Conservation (phyloP, 495 filamentous ascomycete genomes). For the Neurospora tetrasperma region DNA sequence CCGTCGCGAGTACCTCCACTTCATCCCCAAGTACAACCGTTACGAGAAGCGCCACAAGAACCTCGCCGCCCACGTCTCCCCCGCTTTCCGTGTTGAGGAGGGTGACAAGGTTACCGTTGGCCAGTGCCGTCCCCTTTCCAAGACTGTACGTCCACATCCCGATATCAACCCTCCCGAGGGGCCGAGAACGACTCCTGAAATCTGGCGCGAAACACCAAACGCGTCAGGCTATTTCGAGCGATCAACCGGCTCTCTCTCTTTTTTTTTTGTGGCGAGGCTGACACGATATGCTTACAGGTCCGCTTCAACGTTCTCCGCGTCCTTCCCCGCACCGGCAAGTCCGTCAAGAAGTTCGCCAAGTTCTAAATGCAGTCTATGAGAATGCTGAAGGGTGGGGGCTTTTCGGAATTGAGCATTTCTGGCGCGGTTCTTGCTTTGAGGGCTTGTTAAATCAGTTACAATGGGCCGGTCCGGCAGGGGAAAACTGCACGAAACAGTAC, state of each 20-base stretch:
- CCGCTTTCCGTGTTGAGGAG: conserved; percentile 99
- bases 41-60: conserved; percentile 99
- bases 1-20: conserved; percentile 99
- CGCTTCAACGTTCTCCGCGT: conserved; percentile 99
- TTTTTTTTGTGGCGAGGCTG: neutral
- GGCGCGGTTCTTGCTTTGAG: conserved; percentile 42
- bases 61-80: conserved; percentile 94
- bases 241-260: neutral
- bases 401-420: conserved; percentile 38
- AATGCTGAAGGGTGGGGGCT: conserved; percentile 17
- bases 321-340: conserved; percentile 90
- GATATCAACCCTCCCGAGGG: neutral
- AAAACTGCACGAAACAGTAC: conserved; percentile 29
- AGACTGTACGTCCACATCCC: conserved; percentile 69
- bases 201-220: neutral
- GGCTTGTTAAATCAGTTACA: conserved; percentile 34
- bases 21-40: conserved; percentile 95
- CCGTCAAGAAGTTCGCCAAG: conserved; percentile 94
- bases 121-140: conserved; percentile 95
- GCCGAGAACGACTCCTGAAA: neutral
- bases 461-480: conserved; percentile 37
- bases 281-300: conserved; percentile 45
- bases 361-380: conserved; percentile 53
- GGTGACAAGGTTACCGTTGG: conserved; percentile 98
- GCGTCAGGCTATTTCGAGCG: neutral